Conservation (phyloP, 2,329 filamentous ascomycete species). For the Aspergillus thermomutatus region DNA sequence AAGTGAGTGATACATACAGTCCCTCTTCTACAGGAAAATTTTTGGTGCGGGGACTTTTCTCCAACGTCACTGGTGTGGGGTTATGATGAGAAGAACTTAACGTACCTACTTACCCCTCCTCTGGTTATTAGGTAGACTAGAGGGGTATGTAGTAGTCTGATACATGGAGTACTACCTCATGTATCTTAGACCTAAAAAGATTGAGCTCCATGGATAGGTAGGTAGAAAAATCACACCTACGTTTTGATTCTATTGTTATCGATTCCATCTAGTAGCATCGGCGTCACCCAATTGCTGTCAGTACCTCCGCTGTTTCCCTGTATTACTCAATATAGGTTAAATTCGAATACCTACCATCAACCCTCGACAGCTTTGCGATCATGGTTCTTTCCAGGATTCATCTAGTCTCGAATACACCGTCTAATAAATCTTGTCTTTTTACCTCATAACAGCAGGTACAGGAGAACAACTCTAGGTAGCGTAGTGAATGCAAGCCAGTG, state of each 20-base stretch:
- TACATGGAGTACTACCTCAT: background rate
- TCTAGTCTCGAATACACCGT: too few relatives aligned
- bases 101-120: background rate
- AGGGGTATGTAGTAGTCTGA: too few relatives aligned
- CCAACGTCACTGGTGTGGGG: conserved; percentile 1
- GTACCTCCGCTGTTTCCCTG: background rate
- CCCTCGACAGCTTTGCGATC: background rate
- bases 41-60: background rate
- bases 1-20: background rate
- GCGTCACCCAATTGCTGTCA: too few relatives aligned
- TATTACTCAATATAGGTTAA: background rate
- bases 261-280: too few relatives aligned
- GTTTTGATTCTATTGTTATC: too few relatives aligned
- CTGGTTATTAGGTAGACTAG: background rate
- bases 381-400: background rate
- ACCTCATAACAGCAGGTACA: background rate
- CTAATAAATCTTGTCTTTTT: background rate
- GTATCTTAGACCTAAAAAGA: too few relatives aligned
- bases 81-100: background rate
- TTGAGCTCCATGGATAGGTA: too few relatives aligned
- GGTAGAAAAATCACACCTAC: too few relatives aligned
- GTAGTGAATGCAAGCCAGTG: background rate
- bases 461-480: background rate
- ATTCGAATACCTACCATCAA: background rate
- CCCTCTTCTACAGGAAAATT: background rate